These are phyloP conservation scores for Cryphonectria parasitica DNA, from an alignment of 2,329 filamentous ascomycete species.

Conservation along the genomic window DNA sequence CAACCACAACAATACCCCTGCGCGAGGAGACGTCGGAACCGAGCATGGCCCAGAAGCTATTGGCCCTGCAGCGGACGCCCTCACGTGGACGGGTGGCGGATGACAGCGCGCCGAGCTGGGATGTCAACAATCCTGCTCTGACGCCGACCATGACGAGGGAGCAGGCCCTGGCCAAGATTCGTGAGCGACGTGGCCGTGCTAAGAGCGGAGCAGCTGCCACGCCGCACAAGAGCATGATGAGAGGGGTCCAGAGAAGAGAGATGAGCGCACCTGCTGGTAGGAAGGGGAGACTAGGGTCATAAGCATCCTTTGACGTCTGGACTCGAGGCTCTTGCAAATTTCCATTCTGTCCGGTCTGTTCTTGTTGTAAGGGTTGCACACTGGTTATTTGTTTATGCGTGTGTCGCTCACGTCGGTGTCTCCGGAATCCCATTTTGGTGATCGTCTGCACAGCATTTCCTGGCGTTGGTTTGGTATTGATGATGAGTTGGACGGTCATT, in stretches of 20 bases:
- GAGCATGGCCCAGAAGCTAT: slow-evolving; percentile 48
- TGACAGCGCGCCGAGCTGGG: slow-evolving; percentile 48
- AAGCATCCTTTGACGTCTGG: neutral
- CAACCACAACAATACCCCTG: slow-evolving; percentile 57
- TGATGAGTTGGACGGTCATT: slow-evolving; percentile 8
- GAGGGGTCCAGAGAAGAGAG: slow-evolving; percentile 51
- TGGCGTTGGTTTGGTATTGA: slow-evolving; percentile 25
- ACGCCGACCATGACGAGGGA: slow-evolving; percentile 72
- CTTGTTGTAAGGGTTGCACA: neutral
- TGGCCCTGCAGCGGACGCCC: slow-evolving; percentile 47
- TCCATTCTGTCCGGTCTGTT: neutral
- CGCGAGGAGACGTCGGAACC: slow-evolving; percentile 50
- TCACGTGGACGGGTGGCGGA: slow-evolving; percentile 35
- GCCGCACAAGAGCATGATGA: slow-evolving; percentile 61
- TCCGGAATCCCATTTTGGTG: neutral
- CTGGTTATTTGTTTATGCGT: neutral
- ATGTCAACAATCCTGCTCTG: slow-evolving; percentile 60
- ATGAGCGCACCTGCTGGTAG: slow-evolving; percentile 49
- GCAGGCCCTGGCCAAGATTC: slow-evolving; percentile 75
- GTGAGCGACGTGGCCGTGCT: slow-evolving; percentile 71
- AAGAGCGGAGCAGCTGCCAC: slow-evolving; percentile 68
- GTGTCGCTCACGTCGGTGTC: slow-evolving; percentile 3
- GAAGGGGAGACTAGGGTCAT: slow-evolving; percentile 25
- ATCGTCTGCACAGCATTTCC: slow-evolving; percentile 17
- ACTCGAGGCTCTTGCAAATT: neutral